Evolutionary conservation across 2,329 filamentous ascomycete genomes (phyloP).

Genomic region (Aspergillus bombycis): DNA sequence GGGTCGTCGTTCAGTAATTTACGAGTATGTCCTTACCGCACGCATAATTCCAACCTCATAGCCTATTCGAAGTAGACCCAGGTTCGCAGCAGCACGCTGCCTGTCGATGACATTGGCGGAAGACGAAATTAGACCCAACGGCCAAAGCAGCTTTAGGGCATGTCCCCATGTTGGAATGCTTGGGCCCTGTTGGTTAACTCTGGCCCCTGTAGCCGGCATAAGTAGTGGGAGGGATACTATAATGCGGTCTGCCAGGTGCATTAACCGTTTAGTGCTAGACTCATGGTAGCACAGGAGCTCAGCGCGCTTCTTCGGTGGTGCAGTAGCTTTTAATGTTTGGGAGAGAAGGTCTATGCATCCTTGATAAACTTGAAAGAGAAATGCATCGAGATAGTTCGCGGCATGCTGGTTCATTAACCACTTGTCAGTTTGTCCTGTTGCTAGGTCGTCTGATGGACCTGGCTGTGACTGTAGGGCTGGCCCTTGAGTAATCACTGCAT

Average conservation of each 20-base stretch:
- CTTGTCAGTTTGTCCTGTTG: background rate
- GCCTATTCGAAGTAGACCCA: background rate
- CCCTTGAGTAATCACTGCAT: background rate
- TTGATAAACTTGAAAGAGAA: background rate
- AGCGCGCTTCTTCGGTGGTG: background rate
- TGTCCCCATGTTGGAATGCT: background rate
- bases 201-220: background rate
- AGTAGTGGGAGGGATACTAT: background rate
- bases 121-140: background rate
- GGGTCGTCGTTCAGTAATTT: background rate
- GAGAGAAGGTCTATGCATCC: background rate
- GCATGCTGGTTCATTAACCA: background rate
- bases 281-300: background rate
- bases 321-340: background rate
- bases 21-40: background rate
- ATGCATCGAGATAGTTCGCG: background rate
- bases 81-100: background rate
- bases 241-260: background rate
- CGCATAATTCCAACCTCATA: background rate
- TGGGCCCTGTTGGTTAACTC: background rate
- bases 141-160: background rate
- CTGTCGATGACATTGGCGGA: background rate
- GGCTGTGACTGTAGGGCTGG: background rate
- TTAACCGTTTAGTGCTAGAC: background rate
- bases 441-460: background rate